Evolutionary conservation across 2,329 filamentous ascomycete genomes (phyloP), one percentile per base, ranked within the genome.

Genomic region (Aureobasidium lini): DNA sequence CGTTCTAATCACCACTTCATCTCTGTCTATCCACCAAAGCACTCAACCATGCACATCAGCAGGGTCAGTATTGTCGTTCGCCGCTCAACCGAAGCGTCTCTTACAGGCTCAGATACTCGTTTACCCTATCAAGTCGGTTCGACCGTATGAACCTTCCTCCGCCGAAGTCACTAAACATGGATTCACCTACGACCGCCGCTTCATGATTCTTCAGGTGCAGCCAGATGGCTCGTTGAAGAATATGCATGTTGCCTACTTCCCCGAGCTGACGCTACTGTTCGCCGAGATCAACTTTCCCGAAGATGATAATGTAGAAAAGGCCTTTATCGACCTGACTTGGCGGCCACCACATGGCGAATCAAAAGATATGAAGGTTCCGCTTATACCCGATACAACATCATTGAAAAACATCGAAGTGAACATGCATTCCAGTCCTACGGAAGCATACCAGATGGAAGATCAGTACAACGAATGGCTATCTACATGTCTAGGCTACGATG

Each of bases 41-140:
- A 11, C 23, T 18, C 63, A 36, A 64, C 61, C 43, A 70, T 72
- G 69, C 68, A 63, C 42, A 70, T 73, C 60, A 68, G 66, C 57
- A 69, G 70, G 62, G 71, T 71, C 62, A 46, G 65, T 60, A 44
- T 13, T 7, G 4, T 11, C 9, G 16, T 6, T 57, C 16, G 32
- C 8, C 46, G 44, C 60, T 65, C n/a, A 64, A 40, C 52, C 15
- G n/a, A 9, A 39, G 3, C 34, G 5, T 43, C 13, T 57, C 52
- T 57, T 5, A 57, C 32, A 23, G 34, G 18, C 28, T 15, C 10
- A 77, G 71, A 72, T 79, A 13, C 76, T 76, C 60, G 69, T 73
- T 6, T 79, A 79, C 60, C 77, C 77, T 2, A 76, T 79, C 68
- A 79, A 79, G 64, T 75, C 75, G 13, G 68, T 79, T 6, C 72